Evolutionary conservation across 106 monocot genomes (phyloP).

Genomic region (Iris macrosiphon): DNA sequence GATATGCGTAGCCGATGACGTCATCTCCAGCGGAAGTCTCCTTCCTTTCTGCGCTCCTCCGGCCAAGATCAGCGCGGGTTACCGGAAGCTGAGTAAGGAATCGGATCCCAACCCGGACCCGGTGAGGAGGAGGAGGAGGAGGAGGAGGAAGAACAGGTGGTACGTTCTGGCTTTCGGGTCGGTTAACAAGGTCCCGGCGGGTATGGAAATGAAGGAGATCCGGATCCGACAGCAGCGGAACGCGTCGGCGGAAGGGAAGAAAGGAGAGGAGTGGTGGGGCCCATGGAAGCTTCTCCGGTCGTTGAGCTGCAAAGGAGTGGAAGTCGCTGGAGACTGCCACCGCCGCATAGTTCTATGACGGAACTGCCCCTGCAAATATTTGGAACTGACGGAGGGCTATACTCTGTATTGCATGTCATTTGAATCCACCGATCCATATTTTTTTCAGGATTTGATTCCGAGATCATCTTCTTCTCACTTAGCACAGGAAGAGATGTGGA

Average conservation of each 20-base stretch:
- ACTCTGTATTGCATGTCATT: too few species aligned
- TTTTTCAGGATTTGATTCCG: too few species aligned
- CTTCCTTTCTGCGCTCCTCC: not conserved
- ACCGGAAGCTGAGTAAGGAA: not conserved
- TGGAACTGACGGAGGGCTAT: too few species aligned
- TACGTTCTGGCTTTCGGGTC: slow-evolving; percentile 7
- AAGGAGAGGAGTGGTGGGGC: not conserved
- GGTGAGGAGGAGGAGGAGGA: not conserved
- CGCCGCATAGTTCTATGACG: too few species aligned
- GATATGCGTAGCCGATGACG: slow-evolving; percentile 2
- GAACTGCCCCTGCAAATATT: too few species aligned
- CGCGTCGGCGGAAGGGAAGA: not conserved
- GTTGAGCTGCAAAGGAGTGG: slow-evolving; percentile 17
- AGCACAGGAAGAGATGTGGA: too few species aligned
- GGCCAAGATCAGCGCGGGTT: not conserved
- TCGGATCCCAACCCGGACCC: not conserved
- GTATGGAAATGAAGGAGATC: slow-evolving; percentile 13
- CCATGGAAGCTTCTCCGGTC: slow-evolving; percentile 20
- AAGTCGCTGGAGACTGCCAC: slow-evolving; percentile 9
- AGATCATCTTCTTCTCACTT: too few species aligned
- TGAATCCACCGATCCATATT: too few species aligned
- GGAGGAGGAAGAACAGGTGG: slow-evolving; percentile 1
- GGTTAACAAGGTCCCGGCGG: not conserved
- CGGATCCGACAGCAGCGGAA: not conserved
- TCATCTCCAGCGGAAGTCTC: not conserved